Percentiles rank a stretch among this genome's conserved stretches.
Conservation (phyloP, 108 stramenopile species). For the Bacterosira constricta region DNA sequence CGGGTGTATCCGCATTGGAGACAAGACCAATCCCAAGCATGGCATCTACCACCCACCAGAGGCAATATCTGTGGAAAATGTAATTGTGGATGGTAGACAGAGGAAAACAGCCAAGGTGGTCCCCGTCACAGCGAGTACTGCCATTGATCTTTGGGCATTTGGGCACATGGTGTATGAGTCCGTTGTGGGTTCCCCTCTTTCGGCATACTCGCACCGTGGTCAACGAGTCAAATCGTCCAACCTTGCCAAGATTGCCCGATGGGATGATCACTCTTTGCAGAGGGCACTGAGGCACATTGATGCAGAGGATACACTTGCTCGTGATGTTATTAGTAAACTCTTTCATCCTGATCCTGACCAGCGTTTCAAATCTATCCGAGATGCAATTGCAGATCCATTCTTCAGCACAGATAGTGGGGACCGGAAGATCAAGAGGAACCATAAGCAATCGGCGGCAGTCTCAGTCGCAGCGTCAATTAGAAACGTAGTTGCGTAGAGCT, state of each 20-base stretch:
- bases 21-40: conserved; percentile 74
- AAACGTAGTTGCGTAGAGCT: no score
- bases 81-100: conserved; percentile 36
- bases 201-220: conserved; percentile 53
- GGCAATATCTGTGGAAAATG: conserved; percentile 70
- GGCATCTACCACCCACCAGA: conserved; percentile 91
- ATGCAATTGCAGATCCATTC: conserved; percentile 45
- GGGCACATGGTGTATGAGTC: conserved; percentile 51
- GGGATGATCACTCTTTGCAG: conserved; percentile 37
- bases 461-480: neutral
- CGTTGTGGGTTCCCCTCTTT: conserved; percentile 41
- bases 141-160: conserved; percentile 52
- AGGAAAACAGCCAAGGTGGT: conserved; percentile 47
- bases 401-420: conserved; percentile 44
- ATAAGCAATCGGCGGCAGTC: neutral
- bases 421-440: conserved; percentile 33
- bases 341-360: conserved; percentile 37
- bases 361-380: conserved; percentile 46
- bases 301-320: conserved; percentile 40
- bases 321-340: conserved; percentile 38
- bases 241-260: conserved; percentile 48
- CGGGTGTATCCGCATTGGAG: conserved; percentile 74
- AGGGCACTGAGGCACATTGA: conserved; percentile 41
- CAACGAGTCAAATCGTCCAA: conserved; percentile 51
- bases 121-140: conserved; percentile 27